Conservation (phyloP, 208 protist genomes). For the Acanthamoeba castellanii region DNA sequence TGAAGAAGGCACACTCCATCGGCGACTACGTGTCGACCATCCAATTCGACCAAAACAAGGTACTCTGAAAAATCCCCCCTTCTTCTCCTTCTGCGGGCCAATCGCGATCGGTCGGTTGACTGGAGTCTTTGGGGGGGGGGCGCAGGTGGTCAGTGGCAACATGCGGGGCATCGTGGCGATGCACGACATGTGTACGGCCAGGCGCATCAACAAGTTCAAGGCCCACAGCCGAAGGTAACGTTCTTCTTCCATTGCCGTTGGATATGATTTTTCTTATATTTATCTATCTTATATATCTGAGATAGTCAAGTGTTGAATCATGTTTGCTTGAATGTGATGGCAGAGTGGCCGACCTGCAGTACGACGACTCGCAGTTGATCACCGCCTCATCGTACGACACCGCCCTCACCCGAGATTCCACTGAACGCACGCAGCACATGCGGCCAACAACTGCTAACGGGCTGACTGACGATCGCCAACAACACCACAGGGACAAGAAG, state of each 20-base stretch:
- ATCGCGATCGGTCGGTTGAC: too few species aligned
- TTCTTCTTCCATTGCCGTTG: neutral
- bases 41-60: conserved; percentile 70
- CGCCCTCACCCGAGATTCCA: too few species aligned
- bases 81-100: neutral
- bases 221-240: conserved; percentile 16
- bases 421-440: too few species aligned
- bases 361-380: conserved; percentile 20
- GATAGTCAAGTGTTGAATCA: neutral
- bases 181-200: conserved; percentile 41
- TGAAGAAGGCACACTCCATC: conserved; percentile 38
- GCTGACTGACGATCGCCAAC: neutral
- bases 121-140: neutral
- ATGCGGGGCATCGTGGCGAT: neutral
- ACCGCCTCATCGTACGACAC: conserved; percentile 22
- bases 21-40: neutral
- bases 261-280: neutral
- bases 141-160: conserved; percentile 20
- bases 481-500: conserved; percentile 32
- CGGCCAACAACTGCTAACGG: neutral
- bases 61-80: neutral
- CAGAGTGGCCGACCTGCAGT: conserved; percentile 60
- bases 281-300: neutral
- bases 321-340: neutral
- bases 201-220: conserved; percentile 34